These are phyloP conservation scores for Claviceps maximensis DNA, from an alignment of 2,329 filamentous ascomycete genomes.

Conservation along the genomic window DNA sequence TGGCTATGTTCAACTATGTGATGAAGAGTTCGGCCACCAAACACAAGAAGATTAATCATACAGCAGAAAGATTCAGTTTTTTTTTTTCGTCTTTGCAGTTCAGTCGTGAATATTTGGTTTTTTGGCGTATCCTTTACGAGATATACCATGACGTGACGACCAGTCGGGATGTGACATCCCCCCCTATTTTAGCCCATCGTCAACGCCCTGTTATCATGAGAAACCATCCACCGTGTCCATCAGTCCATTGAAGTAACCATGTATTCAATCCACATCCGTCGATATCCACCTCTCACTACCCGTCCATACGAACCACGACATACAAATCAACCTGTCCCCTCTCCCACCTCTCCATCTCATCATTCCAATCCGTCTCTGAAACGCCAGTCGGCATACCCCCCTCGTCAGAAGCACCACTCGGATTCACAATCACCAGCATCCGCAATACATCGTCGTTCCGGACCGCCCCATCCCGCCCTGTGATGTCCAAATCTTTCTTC, in stretches of 20 bases:
- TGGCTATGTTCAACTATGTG: no score
- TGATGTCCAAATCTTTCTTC: not conserved
- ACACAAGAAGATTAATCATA: no score
- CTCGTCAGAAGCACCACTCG: conserved; percentile 8
- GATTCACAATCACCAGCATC: not conserved
- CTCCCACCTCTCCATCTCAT: conserved; percentile 6
- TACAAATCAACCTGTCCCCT: not conserved
- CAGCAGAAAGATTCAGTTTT: no score
- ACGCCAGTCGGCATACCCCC: conserved; percentile 8
- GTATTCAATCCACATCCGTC: no score
- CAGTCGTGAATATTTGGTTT: no score
- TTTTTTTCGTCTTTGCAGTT: no score
- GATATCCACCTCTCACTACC: not conserved
- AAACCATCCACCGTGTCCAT: not conserved
- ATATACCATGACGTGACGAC: no score
- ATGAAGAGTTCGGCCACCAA: no score
- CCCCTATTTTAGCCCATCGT: no score
- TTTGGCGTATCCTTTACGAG: no score
- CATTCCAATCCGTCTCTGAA: conserved; percentile 12
- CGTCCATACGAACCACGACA: not conserved
- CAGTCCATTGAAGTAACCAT: not conserved
- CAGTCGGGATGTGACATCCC: no score
- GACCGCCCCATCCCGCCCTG: not conserved
- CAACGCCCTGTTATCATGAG: no score
- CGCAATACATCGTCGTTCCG: not conserved